Evolutionary conservation across 345 rosid species (phyloP).

Genomic region (Mallotus nudiflorus): DNA sequence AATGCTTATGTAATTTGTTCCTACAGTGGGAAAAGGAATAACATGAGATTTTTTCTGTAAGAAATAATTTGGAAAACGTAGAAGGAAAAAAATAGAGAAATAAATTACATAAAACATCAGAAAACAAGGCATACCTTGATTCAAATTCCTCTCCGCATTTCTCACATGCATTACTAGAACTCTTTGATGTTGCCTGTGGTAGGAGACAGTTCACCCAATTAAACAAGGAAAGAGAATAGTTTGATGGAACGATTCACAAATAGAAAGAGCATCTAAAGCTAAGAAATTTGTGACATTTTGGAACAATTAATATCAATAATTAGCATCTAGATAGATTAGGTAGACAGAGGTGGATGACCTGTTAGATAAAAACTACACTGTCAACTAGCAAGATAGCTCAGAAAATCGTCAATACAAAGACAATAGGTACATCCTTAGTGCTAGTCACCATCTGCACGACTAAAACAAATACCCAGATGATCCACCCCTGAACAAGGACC

Average conservation of each 20-base stretch:
- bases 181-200: constrained; percentile 58
- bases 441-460: too few relatives aligned
- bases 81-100: neutral
- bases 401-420: neutral
- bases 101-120: neutral
- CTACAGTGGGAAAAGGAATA: constrained; percentile 36
- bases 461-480: too few relatives aligned
- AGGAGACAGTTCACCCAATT: constrained; percentile 12
- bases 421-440: too few relatives aligned
- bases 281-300: neutral
- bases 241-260: neutral
- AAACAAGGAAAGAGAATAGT: neutral
- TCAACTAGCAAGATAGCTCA: neutral
- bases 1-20: constrained; percentile 70
- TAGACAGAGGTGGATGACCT: neutral
- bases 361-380: neutral
- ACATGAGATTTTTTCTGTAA: constrained; percentile 2
- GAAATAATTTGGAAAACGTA: neutral
- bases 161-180: constrained; percentile 59
- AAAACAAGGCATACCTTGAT: constrained; percentile 52
- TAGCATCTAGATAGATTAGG: neutral
- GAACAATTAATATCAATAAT: neutral
- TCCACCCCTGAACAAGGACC: too few relatives aligned
- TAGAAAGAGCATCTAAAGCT: neutral
- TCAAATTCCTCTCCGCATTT: constrained; percentile 83